A percentile compares a stretch with the other conserved stretches of the same genome.
Conservation (phyloP, 176 grass and related monocot genomes). For the Secale cereale region DNA sequence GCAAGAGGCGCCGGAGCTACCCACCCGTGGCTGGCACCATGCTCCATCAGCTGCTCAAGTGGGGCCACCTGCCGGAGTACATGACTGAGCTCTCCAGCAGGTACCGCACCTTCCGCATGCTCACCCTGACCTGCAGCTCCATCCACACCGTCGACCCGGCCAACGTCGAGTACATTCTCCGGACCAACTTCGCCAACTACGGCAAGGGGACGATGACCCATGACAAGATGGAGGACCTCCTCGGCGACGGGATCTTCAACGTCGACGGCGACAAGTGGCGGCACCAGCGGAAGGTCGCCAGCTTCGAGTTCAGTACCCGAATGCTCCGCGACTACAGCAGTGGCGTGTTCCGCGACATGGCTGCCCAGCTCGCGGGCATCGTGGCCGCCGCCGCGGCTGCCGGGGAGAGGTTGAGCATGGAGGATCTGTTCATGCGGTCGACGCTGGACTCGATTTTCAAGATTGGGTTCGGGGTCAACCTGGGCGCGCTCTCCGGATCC, state of each 20-base stretch:
- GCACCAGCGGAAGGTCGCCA: constrained; percentile 72
- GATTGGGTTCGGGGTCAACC: constrained; percentile 57
- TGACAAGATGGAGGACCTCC: constrained; percentile 39
- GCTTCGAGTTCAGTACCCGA: constrained; percentile 59
- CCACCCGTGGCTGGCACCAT: constrained; percentile 56
- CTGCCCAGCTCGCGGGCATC: constrained; percentile 37
- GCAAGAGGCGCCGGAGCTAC: constrained; percentile 17
- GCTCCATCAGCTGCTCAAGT: constrained; percentile 48
- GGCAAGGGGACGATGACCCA: constrained; percentile 50
- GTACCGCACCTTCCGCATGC: constrained; percentile 58
- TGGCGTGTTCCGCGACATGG: constrained; percentile 50
- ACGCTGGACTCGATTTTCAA: constrained; percentile 68
- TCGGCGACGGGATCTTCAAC: constrained; percentile 76
- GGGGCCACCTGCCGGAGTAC: constrained; percentile 46
- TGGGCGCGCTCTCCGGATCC: constrained; percentile 30
- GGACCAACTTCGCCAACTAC: constrained; percentile 78
- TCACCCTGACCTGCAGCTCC: constrained; percentile 41
- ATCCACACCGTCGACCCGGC: constrained; percentile 61
- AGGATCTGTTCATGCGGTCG: constrained; percentile 63
- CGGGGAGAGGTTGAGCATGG: constrained; percentile 23
- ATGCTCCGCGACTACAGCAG: constrained; percentile 63
- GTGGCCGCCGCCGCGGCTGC: constrained; percentile 18
- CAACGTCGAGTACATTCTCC: constrained; percentile 69
- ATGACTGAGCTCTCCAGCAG: constrained; percentile 30
- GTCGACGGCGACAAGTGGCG: constrained; percentile 73